Evolutionary conservation across 2,329 filamentous ascomycete genomes (phyloP), one percentile per base, ranked within the genome.

Genomic region (Graphium sp.): DNA sequence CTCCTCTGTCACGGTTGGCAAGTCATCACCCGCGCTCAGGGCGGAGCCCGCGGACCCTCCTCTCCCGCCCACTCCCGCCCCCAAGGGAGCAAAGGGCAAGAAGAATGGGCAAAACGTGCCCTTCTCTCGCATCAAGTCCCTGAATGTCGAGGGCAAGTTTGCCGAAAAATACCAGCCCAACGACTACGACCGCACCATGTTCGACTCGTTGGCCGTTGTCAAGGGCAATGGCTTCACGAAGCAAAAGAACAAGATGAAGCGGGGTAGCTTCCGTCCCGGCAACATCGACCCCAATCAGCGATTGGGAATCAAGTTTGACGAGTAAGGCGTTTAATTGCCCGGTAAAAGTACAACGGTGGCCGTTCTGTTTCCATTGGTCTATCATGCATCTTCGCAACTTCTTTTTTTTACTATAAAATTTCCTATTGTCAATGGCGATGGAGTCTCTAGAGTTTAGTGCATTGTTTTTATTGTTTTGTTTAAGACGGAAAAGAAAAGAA

Each of bases 181-280:
- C 49, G 75, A 79, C 37, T 98, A 95, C 55, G 87, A 85, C 15
- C 77, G 89, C 42, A 74, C 74, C 41, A 91, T 91, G 7, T 81
- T 85, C 46, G 69, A 83, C 40, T 85, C 94, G 47, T 58, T 98
- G 37, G 81, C 84, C 27, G 69, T 93, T 22, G 95, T 87, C 18
- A 82, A 78, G 49, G 89, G 89, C 44, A 95, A 94, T 59, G 84
- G 83, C 4, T 98, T 98, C 56, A 95, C 87, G 34, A 98, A 98
- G 63, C 89, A 95, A 62, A 98, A 98, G 74, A 98, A 98, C 58
- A 98, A 98, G 66, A 89, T 84, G 67, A 85, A 84, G 66, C 66
- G 74, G 41, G 89, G 89, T 28, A 82, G 77, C 39, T 98, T 93
- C 63, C 74, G 79, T 26, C 89, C 89, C 24, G 89, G 89, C 6